Conservation (phyloP, 192 early-diverging fungal genomes). For the Chytriomyces confervae region DNA sequence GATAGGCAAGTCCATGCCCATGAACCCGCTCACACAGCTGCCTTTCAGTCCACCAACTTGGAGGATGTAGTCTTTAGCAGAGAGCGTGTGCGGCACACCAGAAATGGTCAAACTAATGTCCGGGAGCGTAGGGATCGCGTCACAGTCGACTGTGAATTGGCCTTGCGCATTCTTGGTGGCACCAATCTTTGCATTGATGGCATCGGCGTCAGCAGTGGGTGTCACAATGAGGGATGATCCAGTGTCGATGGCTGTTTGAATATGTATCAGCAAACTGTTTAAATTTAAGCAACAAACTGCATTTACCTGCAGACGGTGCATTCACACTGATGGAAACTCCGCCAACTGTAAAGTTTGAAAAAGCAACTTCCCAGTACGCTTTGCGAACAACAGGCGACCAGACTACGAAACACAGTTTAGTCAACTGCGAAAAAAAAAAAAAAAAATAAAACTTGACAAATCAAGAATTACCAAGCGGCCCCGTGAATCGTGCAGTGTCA, state of each 20-base stretch:
- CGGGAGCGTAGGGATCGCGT: slow-evolving; percentile 68
- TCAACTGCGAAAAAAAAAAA: slow-evolving; percentile 3
- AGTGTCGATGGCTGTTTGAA: slow-evolving; percentile 89
- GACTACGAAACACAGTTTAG: slow-evolving; percentile 24
- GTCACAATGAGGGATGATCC: slow-evolving; percentile 85
- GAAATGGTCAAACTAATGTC: slow-evolving; percentile 79
- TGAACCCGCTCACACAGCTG: slow-evolving; percentile 74
- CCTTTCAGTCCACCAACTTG: slow-evolving; percentile 43
- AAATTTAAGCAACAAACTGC: not conserved
- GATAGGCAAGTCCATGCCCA: slow-evolving; percentile 52
- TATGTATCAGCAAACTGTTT: not conserved
- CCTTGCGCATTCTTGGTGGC: slow-evolving; percentile 92
- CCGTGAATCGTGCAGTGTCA: slow-evolving; percentile 74
- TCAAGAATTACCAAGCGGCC: slow-evolving; percentile 49
- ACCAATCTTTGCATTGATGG: slow-evolving; percentile 89
- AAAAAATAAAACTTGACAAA: not conserved
- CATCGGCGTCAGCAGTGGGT: slow-evolving; percentile 78
- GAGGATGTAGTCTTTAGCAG: slow-evolving; percentile 67
- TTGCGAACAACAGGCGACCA: slow-evolving; percentile 90
- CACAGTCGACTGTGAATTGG: slow-evolving; percentile 88
- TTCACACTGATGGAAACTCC: slow-evolving; percentile 63
- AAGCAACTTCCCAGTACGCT: slow-evolving; percentile 97
- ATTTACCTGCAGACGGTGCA: slow-evolving; percentile 34
- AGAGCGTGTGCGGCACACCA: slow-evolving; percentile 71
- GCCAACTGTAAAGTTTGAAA: slow-evolving; percentile 79